Evolutionary conservation across 805 yeast species (phyloP), one percentile per base, ranked within the genome.

Genomic region (Schwanniomyces occidentalis): DNA sequence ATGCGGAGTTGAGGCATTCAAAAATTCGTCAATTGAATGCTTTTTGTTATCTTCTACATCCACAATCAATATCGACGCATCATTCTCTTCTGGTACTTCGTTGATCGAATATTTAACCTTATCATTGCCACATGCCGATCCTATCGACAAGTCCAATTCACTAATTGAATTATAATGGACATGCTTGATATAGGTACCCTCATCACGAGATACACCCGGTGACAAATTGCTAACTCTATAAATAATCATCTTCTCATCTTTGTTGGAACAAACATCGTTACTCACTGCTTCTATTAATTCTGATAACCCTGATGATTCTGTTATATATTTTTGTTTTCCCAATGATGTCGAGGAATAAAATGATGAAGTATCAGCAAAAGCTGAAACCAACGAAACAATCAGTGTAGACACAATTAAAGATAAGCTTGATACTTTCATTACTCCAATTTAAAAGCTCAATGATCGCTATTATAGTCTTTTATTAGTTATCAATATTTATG

Each of bases 181-280:
- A 29, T 50, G 48, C 30, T 41, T 38, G 36, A 44, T 37, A 24
- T 28, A 35, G 16, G 44, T 29, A 4, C 48, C 52, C 3, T 24
- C 25, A 6, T 29, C 16, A 6, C 19, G 29, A 3, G 28, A 23
- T 12, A 18, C 27, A 12, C 28, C 34, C 14, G 31, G 26, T 15
- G 32, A 27, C 39, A 58, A 51, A 32, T 45, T 43, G 16, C 35
- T 27, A 23, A 58, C 65, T 17, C 66, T 45, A 42, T 56, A 61
- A 20, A 62, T 46, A 25, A 42, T 35, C 43, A 60, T 36, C 28
- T 42, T 41, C 5, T 48, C 44, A 14, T 35, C 37, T 12, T 45
- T 41, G 8, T 18, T 9, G 6, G 34, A 25, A 37, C 66, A 61
- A 24, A 52, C 40, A 6, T 35, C 32, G 22, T 42, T 42, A 30